Evolutionary conservation across 2,329 filamentous ascomycete species (phyloP).

Genomic region (Herpotrichia juniperi): DNA sequence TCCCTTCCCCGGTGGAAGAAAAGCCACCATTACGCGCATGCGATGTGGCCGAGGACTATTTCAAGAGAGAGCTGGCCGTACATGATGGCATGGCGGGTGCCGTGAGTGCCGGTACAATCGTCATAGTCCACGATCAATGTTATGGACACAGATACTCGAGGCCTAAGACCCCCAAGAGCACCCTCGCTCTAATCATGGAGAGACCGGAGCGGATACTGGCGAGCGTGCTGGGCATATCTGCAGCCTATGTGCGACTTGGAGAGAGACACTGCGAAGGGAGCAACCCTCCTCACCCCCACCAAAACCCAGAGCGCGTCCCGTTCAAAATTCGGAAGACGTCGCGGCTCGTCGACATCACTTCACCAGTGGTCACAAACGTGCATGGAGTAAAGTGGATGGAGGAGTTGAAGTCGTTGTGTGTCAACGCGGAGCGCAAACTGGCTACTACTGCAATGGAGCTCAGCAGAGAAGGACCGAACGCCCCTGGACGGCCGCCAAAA

Average conservation of each 20-base stretch:
- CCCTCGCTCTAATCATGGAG: conserved; percentile 85
- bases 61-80: conserved; percentile 69
- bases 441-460: conserved; percentile 80
- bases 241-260: conserved; percentile 90
- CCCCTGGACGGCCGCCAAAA: conserved; percentile 59
- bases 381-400: conserved; percentile 94
- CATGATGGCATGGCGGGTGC: conserved; percentile 58
- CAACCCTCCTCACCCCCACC: conserved; percentile 69
- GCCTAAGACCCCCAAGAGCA: conserved; percentile 74
- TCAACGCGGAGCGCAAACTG: conserved; percentile 77
- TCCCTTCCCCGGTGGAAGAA: conserved; percentile 43
- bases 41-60: conserved; percentile 70
- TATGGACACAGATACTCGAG: conserved; percentile 93
- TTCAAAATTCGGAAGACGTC: conserved; percentile 86
- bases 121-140: conserved; percentile 90
- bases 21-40: conserved; percentile 56
- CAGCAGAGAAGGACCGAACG: conserved; percentile 54
- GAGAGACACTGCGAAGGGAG: conserved; percentile 75
- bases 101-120: conserved; percentile 67
- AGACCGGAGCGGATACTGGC: conserved; percentile 90
- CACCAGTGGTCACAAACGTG: conserved; percentile 83
- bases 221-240: conserved; percentile 78
- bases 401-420: conserved; percentile 84
- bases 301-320: conserved; percentile 67
- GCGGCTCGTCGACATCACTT: conserved; percentile 72